These are phyloP conservation scores for Epichloe sibirici DNA, from an alignment of 2,329 filamentous ascomycete genomes.

Conservation along the genomic window DNA sequence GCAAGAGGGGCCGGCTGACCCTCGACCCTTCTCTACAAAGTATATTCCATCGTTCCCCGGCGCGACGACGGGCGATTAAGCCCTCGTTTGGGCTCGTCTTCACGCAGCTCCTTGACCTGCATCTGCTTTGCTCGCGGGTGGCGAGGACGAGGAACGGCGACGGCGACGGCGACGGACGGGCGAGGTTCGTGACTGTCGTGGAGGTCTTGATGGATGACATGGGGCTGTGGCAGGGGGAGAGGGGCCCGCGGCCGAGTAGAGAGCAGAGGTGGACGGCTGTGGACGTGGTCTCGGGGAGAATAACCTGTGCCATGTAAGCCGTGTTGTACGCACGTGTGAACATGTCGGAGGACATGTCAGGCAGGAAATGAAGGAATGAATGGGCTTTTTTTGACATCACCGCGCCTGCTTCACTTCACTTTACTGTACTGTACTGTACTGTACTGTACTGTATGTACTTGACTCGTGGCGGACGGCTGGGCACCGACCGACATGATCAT, in stretches of 20 bases:
- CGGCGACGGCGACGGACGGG: neutral
- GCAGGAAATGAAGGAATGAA: too few species aligned
- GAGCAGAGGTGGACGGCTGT: constrained; percentile 45
- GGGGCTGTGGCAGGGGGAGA: constrained; percentile 29
- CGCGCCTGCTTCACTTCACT: too few species aligned
- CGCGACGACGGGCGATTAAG: constrained; percentile 23
- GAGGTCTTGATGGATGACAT: constrained; percentile 41
- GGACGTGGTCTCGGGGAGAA: constrained; percentile 24
- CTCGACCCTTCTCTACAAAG: constrained; percentile 36
- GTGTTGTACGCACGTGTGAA: neutral
- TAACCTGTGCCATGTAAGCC: constrained; percentile 12
- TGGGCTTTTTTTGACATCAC: too few species aligned
- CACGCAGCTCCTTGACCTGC: constrained; percentile 39
- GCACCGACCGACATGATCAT: too few species aligned
- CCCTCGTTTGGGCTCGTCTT: constrained; percentile 44
- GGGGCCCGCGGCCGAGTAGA: constrained; percentile 19
- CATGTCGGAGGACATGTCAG: too few species aligned
- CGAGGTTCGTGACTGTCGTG: constrained; percentile 28
- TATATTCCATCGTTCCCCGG: constrained; percentile 29
- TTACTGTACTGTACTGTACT: too few species aligned
- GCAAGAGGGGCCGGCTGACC: neutral
- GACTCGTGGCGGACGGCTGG: too few species aligned
- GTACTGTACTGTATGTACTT: too few species aligned
- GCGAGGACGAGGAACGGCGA: constrained; percentile 20
- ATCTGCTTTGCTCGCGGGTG: constrained; percentile 37